Evolutionary conservation across 2,329 filamentous ascomycete species (phyloP), one percentile per base, ranked within the genome.

Genomic region (Chaetothyriales sp.): DNA sequence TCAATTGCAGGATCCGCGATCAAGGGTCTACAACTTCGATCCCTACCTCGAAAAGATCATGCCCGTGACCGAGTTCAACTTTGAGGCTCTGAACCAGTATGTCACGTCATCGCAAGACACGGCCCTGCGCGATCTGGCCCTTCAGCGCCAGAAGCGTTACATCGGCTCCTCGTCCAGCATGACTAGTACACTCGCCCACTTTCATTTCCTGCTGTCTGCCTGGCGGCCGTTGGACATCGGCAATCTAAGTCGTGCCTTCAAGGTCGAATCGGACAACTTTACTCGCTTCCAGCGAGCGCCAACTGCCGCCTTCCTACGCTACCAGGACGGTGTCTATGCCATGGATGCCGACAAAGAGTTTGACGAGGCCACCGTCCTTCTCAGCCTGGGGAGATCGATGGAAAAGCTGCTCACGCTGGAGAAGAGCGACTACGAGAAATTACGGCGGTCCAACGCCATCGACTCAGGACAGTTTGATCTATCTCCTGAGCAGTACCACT

Each of bases 101-200:
- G 81, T 95, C 58, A 95, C 89, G 0, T 95, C 92, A 0, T 97
- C 90, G 8, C 82, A 86, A 64, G 92, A 98, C 64, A 68, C 70
- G 5, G 80, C 75, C 4, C 74, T 98, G 10, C 76, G 83, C n/a
- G 65, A 74, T 1, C 77, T 92, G 44, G 86, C 87, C 1, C 73
- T 74, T 48, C 68, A 80, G 50, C 69, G 85, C 54, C 70, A 74
- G 10, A 88, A 82, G 65, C 94, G 85, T 64, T 98, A 94, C 64
- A 83, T 89, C 9, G 92, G 92, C 8, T 98, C 92, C 10, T 97
- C 92, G 0, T 98, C 92, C 1, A 97, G 90, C 69, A 95, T 95
- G 89, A 95, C 90, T 1, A 75, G 82, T 2, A 81, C 86, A 48
- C 74, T 98, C 45, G 78, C 84, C 1, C 94, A 98, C 62, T 95